These are phyloP conservation scores for Eutrema heterophyllum DNA, from an alignment of 345 rosid species.

Conservation along the genomic window DNA sequence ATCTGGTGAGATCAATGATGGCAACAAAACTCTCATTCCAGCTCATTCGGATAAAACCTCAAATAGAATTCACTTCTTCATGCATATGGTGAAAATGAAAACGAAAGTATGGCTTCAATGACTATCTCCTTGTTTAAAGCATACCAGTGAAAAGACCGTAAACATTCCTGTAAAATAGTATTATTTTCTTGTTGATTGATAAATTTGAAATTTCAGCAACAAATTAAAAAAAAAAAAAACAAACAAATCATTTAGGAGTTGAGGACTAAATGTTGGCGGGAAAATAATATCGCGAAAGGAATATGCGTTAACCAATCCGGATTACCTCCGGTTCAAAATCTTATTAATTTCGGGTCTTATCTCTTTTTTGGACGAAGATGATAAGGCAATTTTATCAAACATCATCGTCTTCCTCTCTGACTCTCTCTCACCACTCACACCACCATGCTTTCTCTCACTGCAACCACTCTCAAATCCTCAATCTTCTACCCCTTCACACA, in stretches of 20 bases:
- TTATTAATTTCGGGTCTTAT: conserved; percentile 4
- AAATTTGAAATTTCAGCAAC: not conserved
- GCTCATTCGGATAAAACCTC: no score
- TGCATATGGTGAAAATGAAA: not conserved
- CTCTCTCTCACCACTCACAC: conserved; percentile 28
- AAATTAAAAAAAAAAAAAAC: not conserved
- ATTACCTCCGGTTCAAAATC: conserved; percentile 9
- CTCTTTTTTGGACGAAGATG: not conserved
- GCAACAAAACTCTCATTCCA: no score
- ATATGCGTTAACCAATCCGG: conserved; percentile 12
- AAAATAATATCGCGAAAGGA: not conserved
- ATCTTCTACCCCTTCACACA: not conserved
- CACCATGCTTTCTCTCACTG: conserved; percentile 32
- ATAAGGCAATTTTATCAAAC: not conserved
- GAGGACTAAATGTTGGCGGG: not conserved
- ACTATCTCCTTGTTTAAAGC: not conserved
- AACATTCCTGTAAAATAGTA: no score
- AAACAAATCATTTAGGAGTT: no score
- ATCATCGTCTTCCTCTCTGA: conserved; percentile 13
- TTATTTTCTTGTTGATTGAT: no score
- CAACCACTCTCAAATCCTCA: conserved; percentile 25
- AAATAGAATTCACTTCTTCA: not conserved
- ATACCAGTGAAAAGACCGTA: not conserved
- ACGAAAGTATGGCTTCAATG: not conserved
- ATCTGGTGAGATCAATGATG: no score